Conservation (phyloP, 2,329 filamentous ascomycete genomes). For the Aspergillus tubingensis region DNA sequence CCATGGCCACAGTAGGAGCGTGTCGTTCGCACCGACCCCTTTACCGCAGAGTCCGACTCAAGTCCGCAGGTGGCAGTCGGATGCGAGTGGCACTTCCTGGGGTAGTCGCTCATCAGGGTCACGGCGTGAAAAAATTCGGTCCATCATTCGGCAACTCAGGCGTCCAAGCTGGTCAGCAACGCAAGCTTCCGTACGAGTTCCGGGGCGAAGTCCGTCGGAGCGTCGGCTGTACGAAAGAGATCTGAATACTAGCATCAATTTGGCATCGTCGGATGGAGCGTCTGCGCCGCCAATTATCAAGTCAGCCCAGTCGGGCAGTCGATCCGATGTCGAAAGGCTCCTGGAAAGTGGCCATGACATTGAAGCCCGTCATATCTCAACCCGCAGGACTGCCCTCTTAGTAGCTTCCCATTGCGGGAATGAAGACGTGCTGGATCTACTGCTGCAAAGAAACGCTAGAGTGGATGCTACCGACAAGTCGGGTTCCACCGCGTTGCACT, state of each 20-base stretch:
- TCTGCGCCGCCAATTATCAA: slow-evolving; percentile 38
- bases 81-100: slow-evolving; percentile 11
- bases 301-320: slow-evolving; percentile 38
- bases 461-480: slow-evolving; percentile 32
- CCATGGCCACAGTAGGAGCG: slow-evolving; percentile 23
- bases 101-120: slow-evolving; percentile 17
- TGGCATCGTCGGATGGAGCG: slow-evolving; percentile 30
- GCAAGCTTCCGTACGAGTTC: slow-evolving; percentile 1
- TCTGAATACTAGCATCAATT: slow-evolving; percentile 40
- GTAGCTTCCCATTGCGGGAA: slow-evolving; percentile 45
- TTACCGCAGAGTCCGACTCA: slow-evolving; percentile 8
- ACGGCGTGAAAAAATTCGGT: slow-evolving; percentile 24
- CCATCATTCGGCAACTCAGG: slow-evolving; percentile 22
- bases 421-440: slow-evolving; percentile 35
- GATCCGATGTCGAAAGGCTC: slow-evolving; percentile 36
- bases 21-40: slow-evolving; percentile 16
- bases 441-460: slow-evolving; percentile 36
- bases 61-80: slow-evolving; percentile 25
- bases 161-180: slow-evolving; percentile 11
- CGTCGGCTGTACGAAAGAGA: slow-evolving; percentile 23
- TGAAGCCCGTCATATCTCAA: slow-evolving; percentile 32
- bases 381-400: slow-evolving; percentile 39
- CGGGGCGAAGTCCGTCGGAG: slow-evolving; percentile 16
- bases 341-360: slow-evolving; percentile 34
- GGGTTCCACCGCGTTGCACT: slow-evolving; percentile 34